A percentile compares a stretch with the other conserved stretches of the same genome.
phyloP scores from a whole-genome alignment of 2,329 filamentous ascomycete species.

The Rachicladosporium sp. region DNA sequence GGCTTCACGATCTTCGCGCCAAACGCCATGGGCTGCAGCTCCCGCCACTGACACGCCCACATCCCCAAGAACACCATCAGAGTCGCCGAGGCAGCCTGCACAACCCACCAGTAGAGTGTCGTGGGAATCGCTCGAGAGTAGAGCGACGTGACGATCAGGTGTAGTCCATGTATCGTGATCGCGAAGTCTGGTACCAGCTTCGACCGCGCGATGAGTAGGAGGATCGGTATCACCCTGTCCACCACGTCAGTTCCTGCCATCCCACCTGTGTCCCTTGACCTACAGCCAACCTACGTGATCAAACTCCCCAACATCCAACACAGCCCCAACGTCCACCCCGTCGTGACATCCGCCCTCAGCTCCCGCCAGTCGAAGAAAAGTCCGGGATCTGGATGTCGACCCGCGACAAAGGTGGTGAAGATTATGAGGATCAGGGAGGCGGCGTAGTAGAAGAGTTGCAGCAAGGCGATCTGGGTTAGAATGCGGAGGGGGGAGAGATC shows the following conservation, averaged over 20 bases:
- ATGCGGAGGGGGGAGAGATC: constrained; percentile 57
- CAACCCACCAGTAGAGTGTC: constrained; percentile 75
- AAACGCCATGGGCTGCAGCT: constrained; percentile 79
- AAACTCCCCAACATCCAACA: constrained; percentile 57
- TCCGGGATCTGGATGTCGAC: constrained; percentile 45
- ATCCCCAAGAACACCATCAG: constrained; percentile 63
- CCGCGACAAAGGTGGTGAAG: constrained; percentile 56
- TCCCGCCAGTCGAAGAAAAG: constrained; percentile 52
- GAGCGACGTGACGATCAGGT: constrained; percentile 63
- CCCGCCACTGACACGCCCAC: constrained; percentile 84
- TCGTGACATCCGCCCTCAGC: constrained; percentile 53
- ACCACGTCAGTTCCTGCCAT: too few species aligned
- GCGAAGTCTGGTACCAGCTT: constrained; percentile 95
- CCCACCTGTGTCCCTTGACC: not conserved
- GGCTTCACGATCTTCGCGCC: constrained; percentile 40
- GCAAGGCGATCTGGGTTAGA: constrained; percentile 51
- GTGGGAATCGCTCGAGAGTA: constrained; percentile 67
- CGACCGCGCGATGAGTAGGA: constrained; percentile 71
- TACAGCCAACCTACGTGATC: constrained; percentile 41
- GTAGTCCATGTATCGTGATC: constrained; percentile 72
- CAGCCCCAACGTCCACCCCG: constrained; percentile 56
- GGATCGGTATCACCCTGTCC: constrained; percentile 65
- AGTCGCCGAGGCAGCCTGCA: constrained; percentile 48
- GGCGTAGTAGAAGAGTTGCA: constrained; percentile 54
- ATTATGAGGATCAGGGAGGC: constrained; percentile 50